Evolutionary conservation across 495 filamentous ascomycete species (phyloP).

Genomic region (Glarea lozoyensis): DNA sequence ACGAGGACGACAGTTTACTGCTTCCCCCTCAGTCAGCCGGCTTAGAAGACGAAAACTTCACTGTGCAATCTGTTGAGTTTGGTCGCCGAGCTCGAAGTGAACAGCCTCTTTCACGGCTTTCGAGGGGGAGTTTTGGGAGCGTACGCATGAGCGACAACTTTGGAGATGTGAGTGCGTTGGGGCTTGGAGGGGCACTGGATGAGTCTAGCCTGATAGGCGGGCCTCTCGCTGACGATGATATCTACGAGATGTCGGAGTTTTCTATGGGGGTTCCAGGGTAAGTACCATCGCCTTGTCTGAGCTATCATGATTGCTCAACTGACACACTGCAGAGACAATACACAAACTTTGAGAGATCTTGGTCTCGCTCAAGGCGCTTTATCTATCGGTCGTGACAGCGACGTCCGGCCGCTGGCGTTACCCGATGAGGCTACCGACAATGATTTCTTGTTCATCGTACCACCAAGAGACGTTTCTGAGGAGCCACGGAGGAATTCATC

Average conservation of each 20-base stretch:
- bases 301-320: neutral
- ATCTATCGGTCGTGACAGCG: conserved; percentile 13
- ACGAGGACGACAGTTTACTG: conserved; percentile 42
- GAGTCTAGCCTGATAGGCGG: conserved; percentile 17
- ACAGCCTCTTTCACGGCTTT: conserved; percentile 35
- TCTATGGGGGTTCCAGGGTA: conserved; percentile 9
- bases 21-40: conserved; percentile 54
- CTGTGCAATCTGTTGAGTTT: conserved; percentile 60
- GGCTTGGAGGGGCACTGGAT: conserved; percentile 27
- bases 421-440: conserved; percentile 19
- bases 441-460: conserved; percentile 21
- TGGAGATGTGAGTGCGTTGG: conserved; percentile 41
- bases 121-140: conserved; percentile 47
- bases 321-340: conserved; percentile 11
- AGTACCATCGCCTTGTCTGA: neutral
- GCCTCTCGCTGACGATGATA: conserved; percentile 8
- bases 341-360: conserved; percentile 11
- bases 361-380: conserved; percentile 11
- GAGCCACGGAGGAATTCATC: conserved; percentile 1
- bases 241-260: conserved; percentile 7
- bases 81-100: conserved; percentile 52
- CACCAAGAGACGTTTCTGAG: conserved; percentile 11
- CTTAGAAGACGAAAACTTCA: conserved; percentile 61
- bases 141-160: conserved; percentile 56
- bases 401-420: conserved; percentile 16